phyloP scores from a whole-genome alignment of 441 rosid species.

The Lepidium campestre region DNA sequence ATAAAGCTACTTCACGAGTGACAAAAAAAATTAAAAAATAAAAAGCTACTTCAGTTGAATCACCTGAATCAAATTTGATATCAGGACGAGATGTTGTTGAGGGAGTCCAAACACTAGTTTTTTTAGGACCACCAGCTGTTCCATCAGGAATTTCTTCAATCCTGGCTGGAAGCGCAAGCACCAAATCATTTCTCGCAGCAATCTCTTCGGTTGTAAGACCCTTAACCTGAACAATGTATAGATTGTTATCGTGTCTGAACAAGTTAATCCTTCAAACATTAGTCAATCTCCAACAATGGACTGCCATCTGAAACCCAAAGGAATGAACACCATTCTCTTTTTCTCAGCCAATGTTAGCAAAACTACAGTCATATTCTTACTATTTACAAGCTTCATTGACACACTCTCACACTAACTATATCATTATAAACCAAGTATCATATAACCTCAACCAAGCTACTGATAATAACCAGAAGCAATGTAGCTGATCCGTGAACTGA shows the following conservation, averaged over 20 bases:
- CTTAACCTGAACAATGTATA: conserved; percentile 52
- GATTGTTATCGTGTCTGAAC: neutral
- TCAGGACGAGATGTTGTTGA: conserved; percentile 64
- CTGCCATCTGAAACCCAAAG: neutral
- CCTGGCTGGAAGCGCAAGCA: conserved; percentile 84
- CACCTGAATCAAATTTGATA: conserved; percentile 94
- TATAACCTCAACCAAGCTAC: neutral
- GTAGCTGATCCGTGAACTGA: neutral
- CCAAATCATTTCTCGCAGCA: conserved; percentile 88
- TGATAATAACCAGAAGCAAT: neutral
- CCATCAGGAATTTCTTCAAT: conserved; percentile 94
- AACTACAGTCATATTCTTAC: neutral
- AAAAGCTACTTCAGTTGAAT: conserved; percentile 15
- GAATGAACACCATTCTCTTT: neutral
- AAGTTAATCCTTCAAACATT: neutral
- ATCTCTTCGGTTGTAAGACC: conserved; percentile 88
- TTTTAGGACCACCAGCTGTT: conserved; percentile 73
- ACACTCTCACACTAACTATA: neutral
- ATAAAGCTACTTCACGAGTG: conserved; percentile 14
- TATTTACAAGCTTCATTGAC: neutral
- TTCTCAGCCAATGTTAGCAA: neutral
- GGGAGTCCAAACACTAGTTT: conserved; percentile 67
- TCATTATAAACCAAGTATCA: neutral
- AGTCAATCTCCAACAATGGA: neutral
- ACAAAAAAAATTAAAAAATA: too few species aligned